Percentiles rank a stretch among this genome's conserved stretches.
These are phyloP conservation scores for Cryptosporidium bovis DNA, from an alignment of 169 alveolate species.

Conservation along the genomic window DNA sequence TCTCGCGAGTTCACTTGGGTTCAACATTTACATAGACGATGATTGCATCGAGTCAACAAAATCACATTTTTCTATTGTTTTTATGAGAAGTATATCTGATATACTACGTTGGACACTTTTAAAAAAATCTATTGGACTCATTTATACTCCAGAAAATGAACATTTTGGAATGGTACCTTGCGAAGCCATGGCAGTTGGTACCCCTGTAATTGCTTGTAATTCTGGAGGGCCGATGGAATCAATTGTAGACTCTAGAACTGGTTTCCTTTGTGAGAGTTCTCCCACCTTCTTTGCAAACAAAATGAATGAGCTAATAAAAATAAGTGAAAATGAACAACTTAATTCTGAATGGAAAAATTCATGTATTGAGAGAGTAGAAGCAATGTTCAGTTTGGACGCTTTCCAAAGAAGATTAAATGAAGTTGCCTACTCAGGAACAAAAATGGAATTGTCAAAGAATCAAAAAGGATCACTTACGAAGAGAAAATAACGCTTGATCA, in stretches of 20 bases:
- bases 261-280: constrained; percentile 82
- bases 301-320: constrained; percentile 80
- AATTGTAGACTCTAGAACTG: constrained; percentile 87
- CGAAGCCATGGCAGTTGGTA: constrained; percentile 91
- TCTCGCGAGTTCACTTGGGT: constrained; percentile 67
- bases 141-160: constrained; percentile 94
- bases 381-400: constrained; percentile 38
- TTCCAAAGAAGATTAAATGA: constrained; percentile 39
- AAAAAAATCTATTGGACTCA: constrained; percentile 84
- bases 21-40: constrained; percentile 29
- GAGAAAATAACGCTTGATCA: neutral
- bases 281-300: constrained; percentile 84
- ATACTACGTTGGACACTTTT: constrained; percentile 83
- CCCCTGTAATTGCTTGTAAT: constrained; percentile 90
- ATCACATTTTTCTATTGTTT: constrained; percentile 79
- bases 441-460: neutral
- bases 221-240: constrained; percentile 95
- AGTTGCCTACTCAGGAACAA: constrained; percentile 17
- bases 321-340: constrained; percentile 59
- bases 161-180: constrained; percentile 96
- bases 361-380: constrained; percentile 42
- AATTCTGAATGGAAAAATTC: constrained; percentile 50
- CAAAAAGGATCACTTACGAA: neutral
- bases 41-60: constrained; percentile 51
- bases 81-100: constrained; percentile 86